phyloP scores from a whole-genome alignment of 2,329 filamentous ascomycete species.

The Pseudocercospora cruenta region DNA sequence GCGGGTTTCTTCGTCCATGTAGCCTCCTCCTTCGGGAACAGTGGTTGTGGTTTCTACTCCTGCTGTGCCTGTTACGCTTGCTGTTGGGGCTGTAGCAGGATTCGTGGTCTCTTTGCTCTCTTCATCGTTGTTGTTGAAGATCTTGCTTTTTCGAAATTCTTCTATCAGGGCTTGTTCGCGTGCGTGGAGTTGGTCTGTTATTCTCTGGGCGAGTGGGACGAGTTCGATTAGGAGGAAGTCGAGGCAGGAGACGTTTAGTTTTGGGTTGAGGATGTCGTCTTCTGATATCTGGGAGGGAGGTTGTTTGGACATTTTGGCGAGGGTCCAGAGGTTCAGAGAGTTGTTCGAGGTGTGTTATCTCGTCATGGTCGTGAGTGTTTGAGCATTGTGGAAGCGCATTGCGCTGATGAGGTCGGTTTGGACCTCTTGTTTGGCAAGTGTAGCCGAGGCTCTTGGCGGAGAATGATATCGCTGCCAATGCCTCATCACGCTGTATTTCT shows the following conservation, averaged over 20 bases:
- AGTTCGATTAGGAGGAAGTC: conserved; percentile 96
- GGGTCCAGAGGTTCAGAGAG: too few species aligned
- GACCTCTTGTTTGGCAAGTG: not conserved
- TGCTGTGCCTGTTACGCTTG: conserved; percentile 19
- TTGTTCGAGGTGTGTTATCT: not conserved
- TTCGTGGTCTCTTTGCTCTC: conserved; percentile 8
- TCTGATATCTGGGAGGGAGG: conserved; percentile 15
- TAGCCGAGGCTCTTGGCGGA: not conserved
- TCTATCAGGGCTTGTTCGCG: conserved; percentile 48
- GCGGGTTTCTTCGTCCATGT: conserved; percentile 72
- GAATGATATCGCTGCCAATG: too few species aligned
- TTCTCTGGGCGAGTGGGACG: conserved; percentile 87
- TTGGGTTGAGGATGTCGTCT: conserved; percentile 35
- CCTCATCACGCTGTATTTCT: too few species aligned
- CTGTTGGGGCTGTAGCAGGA: conserved; percentile 3
- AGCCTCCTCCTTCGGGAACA: conserved; percentile 19
- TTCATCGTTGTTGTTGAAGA: conserved; percentile 28
- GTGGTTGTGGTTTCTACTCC: conserved; percentile 12
- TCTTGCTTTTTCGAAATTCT: conserved; percentile 35
- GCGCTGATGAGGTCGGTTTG: not conserved
- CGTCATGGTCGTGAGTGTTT: not conserved
- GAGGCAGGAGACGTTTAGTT: conserved; percentile 77
- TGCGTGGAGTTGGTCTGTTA: conserved; percentile 72
- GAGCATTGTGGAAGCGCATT: not conserved
- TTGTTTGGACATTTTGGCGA: conserved; percentile 20